Base-by-base conservation (phyloP, 495 filamentous ascomycete genomes). In the Podospora sp. region DNA sequence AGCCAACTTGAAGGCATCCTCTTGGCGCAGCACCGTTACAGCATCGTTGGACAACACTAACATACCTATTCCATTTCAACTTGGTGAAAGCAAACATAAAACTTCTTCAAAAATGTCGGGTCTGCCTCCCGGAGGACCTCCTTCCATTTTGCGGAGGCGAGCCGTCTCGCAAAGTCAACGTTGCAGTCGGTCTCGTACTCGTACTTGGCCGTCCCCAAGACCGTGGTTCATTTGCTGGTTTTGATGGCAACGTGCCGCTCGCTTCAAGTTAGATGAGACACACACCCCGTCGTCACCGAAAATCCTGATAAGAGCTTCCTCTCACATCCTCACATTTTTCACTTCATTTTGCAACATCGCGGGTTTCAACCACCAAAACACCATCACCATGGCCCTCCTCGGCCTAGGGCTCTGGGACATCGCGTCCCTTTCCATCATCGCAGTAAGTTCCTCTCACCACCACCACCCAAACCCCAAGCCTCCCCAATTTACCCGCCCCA, bases 111-210 rank as follows among this genome's bases (percentile, higher is more conserved):
- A n/a, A 46, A 46, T 46, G 4, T 46, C 40, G 40, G 40, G 40
- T 14, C 14, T 18, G 16, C 40, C 5, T 36, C 33, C 33, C 40
- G 40, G 40, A 6, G 12, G 16, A 46, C 16, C 40, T 46, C 40
- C 40, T 18, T 46, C 40, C 29, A 33, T 33, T 33, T 46, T 46
- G 40, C 40, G 40, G 40, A 25, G 26, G 57, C 27, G n/a, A 36
- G 26, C 25, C 25, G 29, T 21, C 25, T 52, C 27, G 16, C 8
- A 25, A 33, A 29, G 29, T 56, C 49, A 52, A 51, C 60, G 60
- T 36, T 25, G 36, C 52, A 40, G 24, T 62, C 52, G 53, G 24
- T 62, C 26, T 69, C 67, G 67, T 69, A 69, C 67, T 69, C 67
- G 67, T 65, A 69, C 62, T 63, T 60, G 29, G 26, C 57, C 57